Evolutionary conservation across 139 green algal genomes (phyloP).

Genomic region (Mychonastes homosphaera): DNA sequence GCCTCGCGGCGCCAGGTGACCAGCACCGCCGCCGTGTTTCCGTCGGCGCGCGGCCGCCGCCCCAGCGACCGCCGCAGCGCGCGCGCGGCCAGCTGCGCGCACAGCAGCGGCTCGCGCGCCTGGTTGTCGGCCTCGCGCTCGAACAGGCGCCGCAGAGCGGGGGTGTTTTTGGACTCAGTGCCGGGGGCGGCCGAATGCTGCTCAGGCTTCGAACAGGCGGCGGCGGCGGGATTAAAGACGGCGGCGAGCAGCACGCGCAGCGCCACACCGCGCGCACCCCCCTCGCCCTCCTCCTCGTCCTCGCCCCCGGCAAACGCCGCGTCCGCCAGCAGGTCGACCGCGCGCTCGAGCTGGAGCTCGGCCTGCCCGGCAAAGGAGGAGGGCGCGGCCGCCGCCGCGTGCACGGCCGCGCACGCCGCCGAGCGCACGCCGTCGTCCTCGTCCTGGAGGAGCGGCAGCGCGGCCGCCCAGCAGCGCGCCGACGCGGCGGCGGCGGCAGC

Average conservation of each 20-base stretch:
- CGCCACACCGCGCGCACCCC: too few relatives aligned
- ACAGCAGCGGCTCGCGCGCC: conserved; percentile 63
- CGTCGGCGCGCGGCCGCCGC: too few relatives aligned
- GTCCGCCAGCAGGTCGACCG: conserved; percentile 4
- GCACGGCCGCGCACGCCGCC: conserved; percentile 14
- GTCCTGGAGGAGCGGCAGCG: conserved; percentile 57
- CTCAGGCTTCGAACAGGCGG: too few relatives aligned
- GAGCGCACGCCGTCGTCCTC: conserved; percentile 56
- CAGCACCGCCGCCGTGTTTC: too few relatives aligned
- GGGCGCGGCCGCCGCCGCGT: too few relatives aligned
- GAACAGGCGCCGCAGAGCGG: conserved; percentile 48
- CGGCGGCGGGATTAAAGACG: too few relatives aligned
- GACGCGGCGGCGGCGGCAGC: conserved; percentile 1
- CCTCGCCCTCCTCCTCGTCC: too few relatives aligned
- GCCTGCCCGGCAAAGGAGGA: not conserved
- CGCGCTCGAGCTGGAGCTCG: not conserved
- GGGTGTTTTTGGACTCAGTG: not conserved
- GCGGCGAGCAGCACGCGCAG: conserved; percentile 3
- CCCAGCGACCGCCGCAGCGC: conserved; percentile 4
- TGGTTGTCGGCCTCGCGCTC: conserved; percentile 78
- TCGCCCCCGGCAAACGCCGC: too few relatives aligned
- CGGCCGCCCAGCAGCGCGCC: conserved; percentile 37
- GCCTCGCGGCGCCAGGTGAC: too few relatives aligned
- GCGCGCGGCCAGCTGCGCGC: conserved; percentile 47
- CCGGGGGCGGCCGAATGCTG: not conserved